Evolutionary conservation across 129 eudicot species (phyloP), one percentile per base, ranked within the genome.

Genomic region (Centaurea solstitialis): DNA sequence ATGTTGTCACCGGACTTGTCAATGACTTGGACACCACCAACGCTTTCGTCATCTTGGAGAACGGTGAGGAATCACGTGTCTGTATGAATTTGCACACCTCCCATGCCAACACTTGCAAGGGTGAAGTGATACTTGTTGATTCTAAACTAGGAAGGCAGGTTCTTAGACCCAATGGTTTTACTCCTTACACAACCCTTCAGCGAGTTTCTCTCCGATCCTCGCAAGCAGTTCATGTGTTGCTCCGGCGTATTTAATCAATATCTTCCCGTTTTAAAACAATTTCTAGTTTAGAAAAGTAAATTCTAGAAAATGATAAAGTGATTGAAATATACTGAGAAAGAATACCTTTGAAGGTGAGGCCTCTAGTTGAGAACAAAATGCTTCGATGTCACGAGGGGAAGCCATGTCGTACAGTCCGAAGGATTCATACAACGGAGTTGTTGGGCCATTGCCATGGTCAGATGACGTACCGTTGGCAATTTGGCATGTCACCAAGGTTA

Each of bases 1-100:
- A 84, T 37, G n/a, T 82, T 92, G 41, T 76, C 50, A 0, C 93
- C 97, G 1, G 88, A 85, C 28, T 35, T 79, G 76, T 85, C 61
- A 94, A 92, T 89, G 6, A 92, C 97, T 87, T 94, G 93, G 9
- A 94, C 93, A n/a, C 97, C 99, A 17, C 97, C 97, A 41, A 92
- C 85, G 9, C 57, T 72, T 47, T 92, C 97, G 76, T 95, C 99
- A 20, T 95, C 99, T 72, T 95, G 99, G 30, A 95, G 90, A 24
- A 95, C 75, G 11, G 99, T 90, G 64, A 95, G 91, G 62, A 94
- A 92, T n/a, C 94, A 91, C 1, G 94, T 83, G 75, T 94, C 99
- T 1, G 99, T 92, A 79, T 94, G 99, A 4, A 88, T 59, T 62
- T 90, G 91, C 22, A 92, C 93, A 23, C 99, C 97, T 18, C 83